Percentiles rank a stretch among this genome's conserved stretches.
These are phyloP conservation scores for Monosporascus cannonballus DNA, from an alignment of 2,329 filamentous ascomycete species.

Conservation along the genomic window DNA sequence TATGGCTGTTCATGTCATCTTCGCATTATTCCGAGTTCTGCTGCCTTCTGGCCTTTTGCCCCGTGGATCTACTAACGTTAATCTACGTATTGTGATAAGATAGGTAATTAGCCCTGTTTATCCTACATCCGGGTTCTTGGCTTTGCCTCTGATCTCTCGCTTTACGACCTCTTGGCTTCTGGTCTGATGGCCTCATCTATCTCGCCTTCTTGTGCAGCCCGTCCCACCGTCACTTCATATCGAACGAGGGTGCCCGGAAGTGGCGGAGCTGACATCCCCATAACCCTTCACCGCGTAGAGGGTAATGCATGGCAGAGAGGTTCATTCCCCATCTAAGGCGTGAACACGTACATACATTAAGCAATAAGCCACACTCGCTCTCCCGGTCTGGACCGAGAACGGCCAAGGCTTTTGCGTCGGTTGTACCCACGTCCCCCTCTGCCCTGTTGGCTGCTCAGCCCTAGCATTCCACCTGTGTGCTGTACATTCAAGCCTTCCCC, in stretches of 20 bases:
- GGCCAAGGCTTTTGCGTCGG: background rate
- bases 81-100: too few relatives aligned
- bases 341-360: background rate
- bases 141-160: background rate
- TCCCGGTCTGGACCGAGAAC: background rate
- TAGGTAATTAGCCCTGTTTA: too few relatives aligned
- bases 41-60: background rate
- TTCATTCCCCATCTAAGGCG: constrained; percentile 1
- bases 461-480: background rate
- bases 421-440: background rate
- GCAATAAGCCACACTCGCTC: background rate
- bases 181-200: background rate
- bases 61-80: background rate
- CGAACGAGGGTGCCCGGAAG: background rate
- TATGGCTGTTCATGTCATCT: background rate
- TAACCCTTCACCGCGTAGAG: background rate
- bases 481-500: background rate
- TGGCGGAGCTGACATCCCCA: constrained; percentile 2
- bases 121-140: background rate
- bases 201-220: background rate
- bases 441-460: background rate
- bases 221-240: background rate
- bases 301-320: background rate
- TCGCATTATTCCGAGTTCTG: background rate
- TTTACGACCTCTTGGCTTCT: background rate